Evolutionary conservation across 2,329 filamentous ascomycete genomes (phyloP).

Genomic region (Hymenoscyphus albidus): DNA sequence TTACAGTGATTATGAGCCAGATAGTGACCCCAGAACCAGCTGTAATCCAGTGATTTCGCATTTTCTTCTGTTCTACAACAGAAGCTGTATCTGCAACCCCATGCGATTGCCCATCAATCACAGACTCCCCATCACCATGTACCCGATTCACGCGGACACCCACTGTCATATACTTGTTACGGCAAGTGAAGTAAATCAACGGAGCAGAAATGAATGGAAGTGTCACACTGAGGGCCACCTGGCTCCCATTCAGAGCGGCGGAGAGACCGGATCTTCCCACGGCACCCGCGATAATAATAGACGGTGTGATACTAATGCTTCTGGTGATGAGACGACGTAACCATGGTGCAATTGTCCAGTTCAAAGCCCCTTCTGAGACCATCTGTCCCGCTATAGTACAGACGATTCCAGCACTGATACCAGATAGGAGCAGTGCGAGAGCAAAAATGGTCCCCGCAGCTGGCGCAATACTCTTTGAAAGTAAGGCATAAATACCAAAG

Average conservation of each 20-base stretch:
- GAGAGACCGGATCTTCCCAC: constrained; percentile 69
- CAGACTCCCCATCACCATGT: constrained; percentile 19
- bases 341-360: constrained; percentile 74
- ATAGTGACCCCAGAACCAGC: constrained; percentile 56
- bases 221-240: constrained; percentile 75
- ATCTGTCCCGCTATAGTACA: constrained; percentile 90
- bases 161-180: constrained; percentile 71
- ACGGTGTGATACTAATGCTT: constrained; percentile 74
- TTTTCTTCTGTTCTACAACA: constrained; percentile 37
- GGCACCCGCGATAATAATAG: constrained; percentile 77
- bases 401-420: constrained; percentile 77
- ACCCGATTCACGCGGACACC: constrained; percentile 19
- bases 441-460: constrained; percentile 82
- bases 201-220: constrained; percentile 80
- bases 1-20: constrained; percentile 70
- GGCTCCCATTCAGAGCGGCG: constrained; percentile 68
- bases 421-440: constrained; percentile 73
- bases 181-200: constrained; percentile 79
- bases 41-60: constrained; percentile 70
- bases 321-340: constrained; percentile 73
- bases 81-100: background rate
- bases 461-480: constrained; percentile 64
- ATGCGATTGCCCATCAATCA: constrained; percentile 24
- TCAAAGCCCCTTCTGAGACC: constrained; percentile 77
- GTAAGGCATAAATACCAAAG: constrained; percentile 73